A percentile compares a stretch with the other conserved stretches of the same genome.
phyloP scores from a whole-genome alignment of 2,329 filamentous ascomycete genomes.

The Aspergillus jensenii region DNA sequence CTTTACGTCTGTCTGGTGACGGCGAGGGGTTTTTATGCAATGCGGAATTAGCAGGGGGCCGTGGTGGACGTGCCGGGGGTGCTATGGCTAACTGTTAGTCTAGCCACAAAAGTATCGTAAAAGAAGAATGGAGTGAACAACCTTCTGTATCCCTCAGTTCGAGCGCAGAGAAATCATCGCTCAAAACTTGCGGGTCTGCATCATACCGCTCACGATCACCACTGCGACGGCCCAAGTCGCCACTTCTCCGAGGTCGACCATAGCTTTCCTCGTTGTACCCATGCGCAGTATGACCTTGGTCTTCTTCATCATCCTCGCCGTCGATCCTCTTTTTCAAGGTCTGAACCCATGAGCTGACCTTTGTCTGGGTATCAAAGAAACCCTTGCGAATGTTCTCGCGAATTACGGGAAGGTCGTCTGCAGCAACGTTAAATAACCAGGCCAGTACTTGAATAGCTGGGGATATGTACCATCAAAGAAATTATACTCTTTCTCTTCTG shows the following conservation, averaged over 20 bases:
- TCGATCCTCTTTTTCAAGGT: constrained; percentile 92
- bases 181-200: constrained; percentile 84
- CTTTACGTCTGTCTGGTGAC: constrained; percentile 53
- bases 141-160: constrained; percentile 64
- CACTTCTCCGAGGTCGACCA: constrained; percentile 57
- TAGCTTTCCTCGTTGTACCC: constrained; percentile 38
- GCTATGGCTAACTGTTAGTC: constrained; percentile 35
- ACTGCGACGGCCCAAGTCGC: constrained; percentile 68
- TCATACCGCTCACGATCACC: constrained; percentile 91
- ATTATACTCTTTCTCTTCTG: constrained; percentile 74
- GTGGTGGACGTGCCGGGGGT: constrained; percentile 56
- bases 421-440: constrained; percentile 9
- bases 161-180: constrained; percentile 77
- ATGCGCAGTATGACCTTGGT: constrained; percentile 34
- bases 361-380: constrained; percentile 89
- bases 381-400: constrained; percentile 91
- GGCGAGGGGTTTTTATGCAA: constrained; percentile 72
- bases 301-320: constrained; percentile 76
- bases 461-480: constrained; percentile 71
- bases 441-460: not conserved
- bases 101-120: not conserved
- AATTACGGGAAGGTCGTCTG: constrained; percentile 90
- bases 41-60: constrained; percentile 72
- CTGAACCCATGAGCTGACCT: constrained; percentile 89
- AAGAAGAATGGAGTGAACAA: constrained; percentile 22